phyloP scores from a whole-genome alignment of 306 rosid genomes.

The Inga leiocalycina region DNA sequence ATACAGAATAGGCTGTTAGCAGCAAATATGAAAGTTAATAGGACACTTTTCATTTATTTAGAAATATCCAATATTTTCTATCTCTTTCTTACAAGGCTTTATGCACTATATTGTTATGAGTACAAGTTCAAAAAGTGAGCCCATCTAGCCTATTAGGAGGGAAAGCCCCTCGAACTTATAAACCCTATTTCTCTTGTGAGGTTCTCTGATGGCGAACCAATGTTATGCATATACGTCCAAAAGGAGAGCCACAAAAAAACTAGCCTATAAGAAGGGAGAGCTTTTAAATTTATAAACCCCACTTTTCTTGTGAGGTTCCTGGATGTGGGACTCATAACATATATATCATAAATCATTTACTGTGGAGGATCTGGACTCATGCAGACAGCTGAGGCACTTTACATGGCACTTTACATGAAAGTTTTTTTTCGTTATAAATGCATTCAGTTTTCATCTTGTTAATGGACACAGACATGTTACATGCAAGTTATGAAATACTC shows the following conservation, averaged over 20 bases:
- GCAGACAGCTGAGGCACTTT: neutral
- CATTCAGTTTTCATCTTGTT: conserved; percentile 8
- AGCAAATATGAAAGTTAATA: neutral
- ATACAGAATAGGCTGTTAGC: conserved; percentile 30
- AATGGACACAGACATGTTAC: neutral
- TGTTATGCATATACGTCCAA: neutral
- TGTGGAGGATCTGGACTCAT: neutral
- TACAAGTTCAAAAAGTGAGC: neutral
- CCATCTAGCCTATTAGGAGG: too few relatives aligned
- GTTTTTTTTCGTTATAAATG: neutral
- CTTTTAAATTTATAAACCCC: neutral
- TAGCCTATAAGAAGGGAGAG: neutral
- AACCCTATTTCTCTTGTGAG: neutral
- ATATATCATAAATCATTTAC: neutral
- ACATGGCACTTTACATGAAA: conserved; percentile 4
- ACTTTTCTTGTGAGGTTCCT: neutral
- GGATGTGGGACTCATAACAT: neutral
- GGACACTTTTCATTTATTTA: neutral
- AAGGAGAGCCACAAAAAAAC: neutral
- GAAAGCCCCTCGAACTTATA: too few relatives aligned
- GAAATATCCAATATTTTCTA: neutral
- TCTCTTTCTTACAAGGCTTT: neutral
- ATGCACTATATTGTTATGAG: neutral
- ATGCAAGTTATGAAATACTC: conserved; percentile 10
- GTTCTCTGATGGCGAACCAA: neutral